Conservation (phyloP, 768 basidiomycete species). For the Pholiota molesta region DNA sequence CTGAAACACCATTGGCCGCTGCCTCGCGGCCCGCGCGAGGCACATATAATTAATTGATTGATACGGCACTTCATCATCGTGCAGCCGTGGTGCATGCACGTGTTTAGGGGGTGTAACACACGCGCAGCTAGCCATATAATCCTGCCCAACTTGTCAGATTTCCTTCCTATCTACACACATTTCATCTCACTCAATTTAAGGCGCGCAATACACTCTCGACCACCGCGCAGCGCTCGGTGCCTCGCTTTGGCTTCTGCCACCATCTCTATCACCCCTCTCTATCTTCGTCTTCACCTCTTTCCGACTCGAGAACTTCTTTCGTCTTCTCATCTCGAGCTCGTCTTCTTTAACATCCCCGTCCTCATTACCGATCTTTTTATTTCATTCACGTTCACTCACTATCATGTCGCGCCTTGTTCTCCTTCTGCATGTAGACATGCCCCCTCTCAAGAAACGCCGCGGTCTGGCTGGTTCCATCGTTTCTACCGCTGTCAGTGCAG, state of each 20-base stretch:
- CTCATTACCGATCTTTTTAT: constrained; percentile 10
- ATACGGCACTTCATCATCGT: not conserved
- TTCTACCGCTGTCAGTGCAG: constrained; percentile 82
- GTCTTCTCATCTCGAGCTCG: constrained; percentile 7
- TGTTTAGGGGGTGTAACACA: constrained; percentile 16
- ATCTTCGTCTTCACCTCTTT: constrained; percentile 4
- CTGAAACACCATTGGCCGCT: constrained; percentile 6
- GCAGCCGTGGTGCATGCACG: constrained; percentile 10
- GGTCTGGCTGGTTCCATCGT: constrained; percentile 83
- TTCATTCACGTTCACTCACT: constrained; percentile 15
- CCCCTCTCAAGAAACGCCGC: constrained; percentile 78
- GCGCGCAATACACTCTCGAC: constrained; percentile 4
- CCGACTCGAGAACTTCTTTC: constrained; percentile 15
- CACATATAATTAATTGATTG: constrained; percentile 5
- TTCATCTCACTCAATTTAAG: constrained; percentile 3
- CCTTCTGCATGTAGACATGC: constrained; percentile 66
- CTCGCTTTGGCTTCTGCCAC: constrained; percentile 8
- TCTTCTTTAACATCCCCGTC: constrained; percentile 6
- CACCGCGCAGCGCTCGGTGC: constrained; percentile 16
- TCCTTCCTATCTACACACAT: constrained; percentile 2
- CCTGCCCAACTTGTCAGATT: not conserved
- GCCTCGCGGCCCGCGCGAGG: constrained; percentile 11
- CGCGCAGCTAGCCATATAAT: constrained; percentile 19
- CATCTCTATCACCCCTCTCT: constrained; percentile 2
- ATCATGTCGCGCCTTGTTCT: constrained; percentile 41